These are phyloP conservation scores for Tylopilus subfusipes DNA, from an alignment of 768 basidiomycete genomes.

Conservation along the genomic window DNA sequence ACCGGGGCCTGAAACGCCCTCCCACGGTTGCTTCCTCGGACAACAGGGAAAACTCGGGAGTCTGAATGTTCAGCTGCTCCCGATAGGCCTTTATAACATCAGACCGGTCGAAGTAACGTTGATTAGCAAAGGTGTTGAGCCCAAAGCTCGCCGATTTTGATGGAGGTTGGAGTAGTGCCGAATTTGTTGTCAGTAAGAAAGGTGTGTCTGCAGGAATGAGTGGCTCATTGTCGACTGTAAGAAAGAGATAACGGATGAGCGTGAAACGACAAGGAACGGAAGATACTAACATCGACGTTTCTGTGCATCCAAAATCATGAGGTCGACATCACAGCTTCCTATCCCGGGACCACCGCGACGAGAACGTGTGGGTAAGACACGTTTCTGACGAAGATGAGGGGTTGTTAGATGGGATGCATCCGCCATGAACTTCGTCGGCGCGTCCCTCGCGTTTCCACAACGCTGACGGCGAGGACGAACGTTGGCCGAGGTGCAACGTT, in stretches of 20 bases:
- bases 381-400: conserved; percentile 56
- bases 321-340: conserved; percentile 74
- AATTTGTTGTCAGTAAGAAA: conserved; percentile 75
- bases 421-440: conserved; percentile 24
- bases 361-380: conserved; percentile 78
- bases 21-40: conserved; percentile 53
- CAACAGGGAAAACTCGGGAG: conserved; percentile 60
- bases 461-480: conserved; percentile 4
- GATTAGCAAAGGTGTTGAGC: conserved; percentile 58
- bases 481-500: neutral
- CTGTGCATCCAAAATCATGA: conserved; percentile 80
- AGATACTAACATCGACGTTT: conserved; percentile 65
- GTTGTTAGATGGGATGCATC: conserved; percentile 35
- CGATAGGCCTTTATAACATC: conserved; percentile 71
- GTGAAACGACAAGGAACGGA: conserved; percentile 7
- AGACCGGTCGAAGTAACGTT: conserved; percentile 74
- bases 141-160: conserved; percentile 34
- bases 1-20: conserved; percentile 67
- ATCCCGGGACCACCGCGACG: conserved; percentile 79
- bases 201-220: conserved; percentile 62
- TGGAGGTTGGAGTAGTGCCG: conserved; percentile 45
- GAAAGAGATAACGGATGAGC: conserved; percentile 16
- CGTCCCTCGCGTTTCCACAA: conserved; percentile 9
- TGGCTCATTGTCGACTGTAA: conserved; percentile 64
- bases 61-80: conserved; percentile 71